A percentile compares a stretch with the other conserved stretches of the same genome.
Evolutionary conservation across 1,284 basidiomycete genomes (phyloP).

Genomic region (Ceratobasidium sp.): DNA sequence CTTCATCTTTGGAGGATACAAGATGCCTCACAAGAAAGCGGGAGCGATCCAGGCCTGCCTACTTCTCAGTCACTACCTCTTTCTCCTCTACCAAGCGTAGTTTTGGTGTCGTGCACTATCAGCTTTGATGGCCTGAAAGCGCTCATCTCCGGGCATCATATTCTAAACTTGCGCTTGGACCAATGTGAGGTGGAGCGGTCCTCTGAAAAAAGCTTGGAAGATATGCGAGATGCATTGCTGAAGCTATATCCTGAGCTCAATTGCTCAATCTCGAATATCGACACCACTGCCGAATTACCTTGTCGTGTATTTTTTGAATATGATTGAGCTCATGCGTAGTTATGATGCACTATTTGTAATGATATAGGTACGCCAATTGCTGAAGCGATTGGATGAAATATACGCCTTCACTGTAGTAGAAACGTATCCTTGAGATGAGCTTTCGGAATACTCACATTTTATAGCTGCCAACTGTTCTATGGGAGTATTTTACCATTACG

Average conservation of each 20-base stretch:
- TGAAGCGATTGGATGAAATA: too few species aligned
- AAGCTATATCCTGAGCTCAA: neutral
- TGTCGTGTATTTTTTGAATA: neutral
- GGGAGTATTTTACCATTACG: too few species aligned
- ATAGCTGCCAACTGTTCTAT: too few species aligned
- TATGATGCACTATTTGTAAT: too few species aligned
- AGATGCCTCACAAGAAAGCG: too few species aligned
- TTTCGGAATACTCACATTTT: too few species aligned
- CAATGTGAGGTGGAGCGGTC: neutral
- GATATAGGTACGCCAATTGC: too few species aligned
- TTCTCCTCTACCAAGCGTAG: neutral
- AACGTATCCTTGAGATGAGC: too few species aligned
- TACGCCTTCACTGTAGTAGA: too few species aligned
- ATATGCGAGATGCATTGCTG: neutral
- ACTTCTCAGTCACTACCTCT: neutral
- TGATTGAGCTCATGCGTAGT: too few species aligned
- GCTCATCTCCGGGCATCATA: neutral
- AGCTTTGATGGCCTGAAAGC: neutral
- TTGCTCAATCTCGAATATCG: neutral
- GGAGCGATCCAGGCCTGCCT: neutral
- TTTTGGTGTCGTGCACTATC: neutral
- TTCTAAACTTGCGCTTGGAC: neutral
- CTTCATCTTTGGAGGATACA: neutral
- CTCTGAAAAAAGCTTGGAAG: neutral
- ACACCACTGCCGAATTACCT: neutral